Base-by-base conservation (phyloP, 2,329 filamentous ascomycete genomes). In the Boeremia exigua region DNA sequence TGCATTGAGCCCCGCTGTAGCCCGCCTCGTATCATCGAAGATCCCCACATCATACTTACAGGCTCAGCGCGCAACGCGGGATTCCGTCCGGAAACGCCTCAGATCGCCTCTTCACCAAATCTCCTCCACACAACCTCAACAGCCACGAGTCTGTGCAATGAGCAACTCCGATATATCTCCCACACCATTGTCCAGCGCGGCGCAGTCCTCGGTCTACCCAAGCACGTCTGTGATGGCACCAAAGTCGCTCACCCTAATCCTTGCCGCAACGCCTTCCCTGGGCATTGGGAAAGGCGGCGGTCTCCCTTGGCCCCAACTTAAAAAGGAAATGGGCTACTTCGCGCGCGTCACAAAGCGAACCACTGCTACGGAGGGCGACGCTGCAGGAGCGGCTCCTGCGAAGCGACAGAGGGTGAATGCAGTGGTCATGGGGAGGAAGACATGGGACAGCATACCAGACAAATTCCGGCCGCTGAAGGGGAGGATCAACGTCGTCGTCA, bases 351-450 rank as follows among this genome's bases (percentile, higher is more conserved):
- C 94, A 3, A 92, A 90, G 67, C 86, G 88, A 14, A 73, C 85
- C 0, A 80, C 82, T 23, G 57, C 62, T 0, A 27, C 29, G 5
- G 19, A 56, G 23, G 40, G 50, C 30, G 48, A 56, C n/a, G 53
- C 46, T 8, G 53, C 25, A 14, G 53, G 28, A 28, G 44, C 23
- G 38, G 2, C 47, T 10, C 29, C 25, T 1, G 45, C 19, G 27
- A 30, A 49, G 10, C 12, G 19, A 9, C 51, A 50, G 10, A 63
- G 53, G 14, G 60, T 75, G 29, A 82, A 82, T 75, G 90, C 91
- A 15, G 91, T 98, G 47, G 89, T 99, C 65, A 99, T 99, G 95
- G 95, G 95, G 57, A 90, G 95, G 70, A 97, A 96, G 77, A 99
- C 95, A 0, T 99, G 94, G 88, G 92, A 96, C 48, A 92, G 88